Percentiles rank a stretch among this genome's conserved stretches.
Evolutionary conservation across 352 stramenopile genomes (phyloP).

Genomic region (Globisporangium megalacanthum): DNA sequence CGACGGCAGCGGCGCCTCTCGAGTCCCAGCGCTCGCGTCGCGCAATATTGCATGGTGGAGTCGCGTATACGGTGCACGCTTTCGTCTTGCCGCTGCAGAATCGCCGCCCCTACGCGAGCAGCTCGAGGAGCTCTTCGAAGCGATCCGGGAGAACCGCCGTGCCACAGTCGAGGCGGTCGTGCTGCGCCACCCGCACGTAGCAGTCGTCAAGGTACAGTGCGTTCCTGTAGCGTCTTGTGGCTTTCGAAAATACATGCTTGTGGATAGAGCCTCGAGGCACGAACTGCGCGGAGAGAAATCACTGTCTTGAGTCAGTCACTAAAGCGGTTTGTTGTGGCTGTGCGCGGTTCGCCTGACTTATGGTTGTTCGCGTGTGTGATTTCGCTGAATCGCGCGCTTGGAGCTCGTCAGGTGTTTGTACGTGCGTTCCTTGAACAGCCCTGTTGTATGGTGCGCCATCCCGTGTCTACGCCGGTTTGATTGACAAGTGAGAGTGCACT

Average conservation of each 20-base stretch:
- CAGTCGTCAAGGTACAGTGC: slow-evolving; percentile 34
- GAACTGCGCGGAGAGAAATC: background rate
- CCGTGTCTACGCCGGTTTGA: background rate
- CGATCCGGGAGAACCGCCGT: slow-evolving; percentile 32
- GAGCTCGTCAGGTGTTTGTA: too few species aligned
- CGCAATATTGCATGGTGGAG: slow-evolving; percentile 20
- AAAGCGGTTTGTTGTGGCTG: too few species aligned
- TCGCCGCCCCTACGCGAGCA: background rate
- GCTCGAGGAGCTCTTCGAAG: slow-evolving; percentile 16
- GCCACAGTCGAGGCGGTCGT: slow-evolving; percentile 21
- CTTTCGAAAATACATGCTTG: slow-evolving; percentile 2
- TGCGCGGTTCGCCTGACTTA: too few species aligned
- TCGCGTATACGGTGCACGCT: slow-evolving; percentile 18
- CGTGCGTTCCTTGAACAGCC: too few species aligned
- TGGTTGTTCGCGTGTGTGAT: too few species aligned
- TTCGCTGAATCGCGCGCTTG: too few species aligned
- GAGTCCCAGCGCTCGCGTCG: background rate
- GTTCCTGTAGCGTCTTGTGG: background rate
- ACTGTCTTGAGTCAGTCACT: too few species aligned
- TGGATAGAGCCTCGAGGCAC: too few species aligned
- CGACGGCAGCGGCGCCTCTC: background rate
- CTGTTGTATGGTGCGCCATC: too few species aligned
- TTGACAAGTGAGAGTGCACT: slow-evolving; percentile 3
- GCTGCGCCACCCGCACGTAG: slow-evolving; percentile 18
- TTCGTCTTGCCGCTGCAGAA: background rate